Base-by-base conservation (phyloP, 1,284 basidiomycete species). In the Leccinum subrobustum region DNA sequence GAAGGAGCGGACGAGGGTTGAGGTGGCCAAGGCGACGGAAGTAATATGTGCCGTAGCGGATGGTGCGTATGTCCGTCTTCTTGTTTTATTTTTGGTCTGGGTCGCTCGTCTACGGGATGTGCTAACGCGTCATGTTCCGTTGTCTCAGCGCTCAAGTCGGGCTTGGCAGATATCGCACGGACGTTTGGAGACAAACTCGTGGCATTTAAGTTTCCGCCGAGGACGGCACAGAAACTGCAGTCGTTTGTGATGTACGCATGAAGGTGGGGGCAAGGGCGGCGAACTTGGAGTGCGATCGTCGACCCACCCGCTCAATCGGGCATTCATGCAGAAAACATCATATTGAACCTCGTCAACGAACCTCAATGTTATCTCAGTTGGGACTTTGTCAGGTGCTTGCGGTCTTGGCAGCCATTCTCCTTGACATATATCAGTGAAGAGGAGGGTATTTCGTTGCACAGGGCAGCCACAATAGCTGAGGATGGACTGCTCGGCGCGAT, bases 201-300 rank as follows among this genome's bases (percentile, higher is more conserved):
- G 3, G 91, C 90, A 16, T 93, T 92, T 79, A 89, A 83, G 69
- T 91, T 94, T 68, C 87, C 92, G 3, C 83, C 86, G 8, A 74
- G 78, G 61, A 84, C 80, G 14, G 88, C 88, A 7, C 77, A 74
- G 62, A 86, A 86, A 73, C 69, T 93, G 59, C 89, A 93, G 74
- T 79, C 78, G 0, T 90, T 91, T 72, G 78, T 90, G 56, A 89
- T 92, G 71, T 88, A 86, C 70, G 59, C 65, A 6, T 70, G 57
- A 68, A 47, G 20, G 6, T 20, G 44, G 44, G 11, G 11, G 37
- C 37, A 37, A 37, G 7, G 37, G 3, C 35, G 42, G 18, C 9
- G n/a, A 11, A 18, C 39, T 39, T 37, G 37, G 37, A 39, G 37
- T 3, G 31, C 39, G 39, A n/a, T n/a, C 42, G n/a, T 44, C 39